Evolutionary conservation across 345 rosid species (phyloP), one percentile per base, ranked within the genome.

Genomic region (Litchi chinensis): DNA sequence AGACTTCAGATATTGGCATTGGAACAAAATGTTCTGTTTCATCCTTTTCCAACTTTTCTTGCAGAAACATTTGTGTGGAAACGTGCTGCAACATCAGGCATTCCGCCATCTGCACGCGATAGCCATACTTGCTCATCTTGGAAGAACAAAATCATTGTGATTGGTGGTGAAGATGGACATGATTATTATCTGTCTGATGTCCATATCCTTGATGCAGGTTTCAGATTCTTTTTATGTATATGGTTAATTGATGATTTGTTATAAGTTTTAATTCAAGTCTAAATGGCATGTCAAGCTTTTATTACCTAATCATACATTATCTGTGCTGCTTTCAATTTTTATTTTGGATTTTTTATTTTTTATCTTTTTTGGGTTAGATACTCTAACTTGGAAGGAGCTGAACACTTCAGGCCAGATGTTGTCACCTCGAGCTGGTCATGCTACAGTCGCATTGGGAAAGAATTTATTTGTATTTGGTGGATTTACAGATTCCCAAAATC

Each of bases 361-460:
- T n/a, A n/a, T n/a, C n/a, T n/a, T 73, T 79, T 28, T 68, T 54
- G 76, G 70, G 62, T 69, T 80, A 96, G 99, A 96, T 76, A 92
- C 98, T 79, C 91, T 94, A 66, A 82, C 83, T 68, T 96, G 99
- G 99, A 93, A 87, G 82, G 94, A 96, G 89, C 83, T 96, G 83
- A 86, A 77, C 75, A 86, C 98, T 50, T 76, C 91, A 21, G 99
- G 99, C 78, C 91, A 87, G 85, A 85, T 84, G 79, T 72, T 96
- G 88, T 81, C 98, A 73, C 98, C 99, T 74, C 92, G 99, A 83
- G 99, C 98, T 82, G 99, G 99, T 21, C 98, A 96, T 84, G 87
- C 94, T 10, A 87, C 99, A 37, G 89, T 92, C 83, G 87, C 97
- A 73, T 84, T 96, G 81, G 97, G 99, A 83, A 94, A 88, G 85